These are phyloP conservation scores for Podaxis mareebaensis DNA, from an alignment of 768 basidiomycete genomes.

Conservation along the genomic window DNA sequence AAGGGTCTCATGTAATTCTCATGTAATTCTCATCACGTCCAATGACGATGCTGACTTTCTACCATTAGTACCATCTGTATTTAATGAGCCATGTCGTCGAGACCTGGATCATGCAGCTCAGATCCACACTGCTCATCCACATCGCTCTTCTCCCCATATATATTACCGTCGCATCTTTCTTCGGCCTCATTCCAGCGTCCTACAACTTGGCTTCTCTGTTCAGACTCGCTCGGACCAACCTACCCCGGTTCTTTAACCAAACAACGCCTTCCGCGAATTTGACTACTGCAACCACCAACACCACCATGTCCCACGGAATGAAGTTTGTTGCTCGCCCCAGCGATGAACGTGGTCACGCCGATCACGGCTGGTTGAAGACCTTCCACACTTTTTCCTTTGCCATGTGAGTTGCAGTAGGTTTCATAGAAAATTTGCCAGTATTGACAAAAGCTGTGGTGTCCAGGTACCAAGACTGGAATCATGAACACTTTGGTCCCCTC, in stretches of 20 bases:
- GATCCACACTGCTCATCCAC: constrained; percentile 34
- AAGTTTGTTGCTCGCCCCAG: constrained; percentile 56
- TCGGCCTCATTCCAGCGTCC: constrained; percentile 31
- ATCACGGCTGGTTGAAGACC: constrained; percentile 87
- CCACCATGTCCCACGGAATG: constrained; percentile 28
- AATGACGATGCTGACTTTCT: background rate
- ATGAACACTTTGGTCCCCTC: constrained; percentile 68
- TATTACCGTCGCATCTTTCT: constrained; percentile 40
- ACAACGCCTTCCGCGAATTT: constrained; percentile 1
- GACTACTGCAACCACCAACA: constrained; percentile 7
- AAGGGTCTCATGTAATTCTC: constrained; percentile 4
- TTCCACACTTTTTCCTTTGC: constrained; percentile 86
- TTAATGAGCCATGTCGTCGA: background rate
- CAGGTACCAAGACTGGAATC: constrained; percentile 62
- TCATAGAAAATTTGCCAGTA: constrained; percentile 18
- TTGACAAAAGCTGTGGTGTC: background rate
- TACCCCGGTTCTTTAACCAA: constrained; percentile 27
- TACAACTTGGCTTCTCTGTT: constrained; percentile 40
- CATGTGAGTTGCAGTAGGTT: constrained; percentile 40
- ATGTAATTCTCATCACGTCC: constrained; percentile 12
- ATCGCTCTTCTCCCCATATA: constrained; percentile 39
- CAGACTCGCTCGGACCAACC: constrained; percentile 35
- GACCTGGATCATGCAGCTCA: constrained; percentile 36
- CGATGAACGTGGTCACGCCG: constrained; percentile 66
- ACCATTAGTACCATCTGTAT: background rate